A percentile compares a stretch with the other conserved stretches of the same genome.
Conservation (phyloP, 2,329 filamentous ascomycete genomes). For the Fusarium sp. region DNA sequence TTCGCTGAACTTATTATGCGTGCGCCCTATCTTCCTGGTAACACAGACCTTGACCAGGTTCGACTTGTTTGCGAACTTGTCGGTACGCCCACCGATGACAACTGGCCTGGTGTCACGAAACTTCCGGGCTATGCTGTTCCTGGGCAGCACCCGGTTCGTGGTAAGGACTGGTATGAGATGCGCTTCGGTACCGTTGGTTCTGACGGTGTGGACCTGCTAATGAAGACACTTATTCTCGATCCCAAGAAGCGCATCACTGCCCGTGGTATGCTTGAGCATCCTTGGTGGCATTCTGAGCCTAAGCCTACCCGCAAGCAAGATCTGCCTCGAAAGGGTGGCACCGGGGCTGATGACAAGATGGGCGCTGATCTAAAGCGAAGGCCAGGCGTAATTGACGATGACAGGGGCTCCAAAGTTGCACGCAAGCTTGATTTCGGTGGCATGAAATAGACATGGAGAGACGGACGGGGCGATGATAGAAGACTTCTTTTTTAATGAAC, state of each 20-base stretch:
- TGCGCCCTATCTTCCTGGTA: slow-evolving; percentile 83
- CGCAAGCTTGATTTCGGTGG: slow-evolving; percentile 81
- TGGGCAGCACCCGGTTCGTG: slow-evolving; percentile 68
- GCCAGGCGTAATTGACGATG: slow-evolving; percentile 73
- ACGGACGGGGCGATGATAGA: not conserved
- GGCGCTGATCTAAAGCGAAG: slow-evolving; percentile 83
- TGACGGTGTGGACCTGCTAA: slow-evolving; percentile 86
- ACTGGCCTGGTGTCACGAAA: slow-evolving; percentile 90
- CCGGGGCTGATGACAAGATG: slow-evolving; percentile 77
- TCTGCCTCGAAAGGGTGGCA: slow-evolving; percentile 79
- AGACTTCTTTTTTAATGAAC: not conserved
- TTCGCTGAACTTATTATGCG: slow-evolving; percentile 91
- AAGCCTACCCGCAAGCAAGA: slow-evolving; percentile 83
- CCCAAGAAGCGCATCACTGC: slow-evolving; percentile 86
- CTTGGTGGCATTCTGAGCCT: slow-evolving; percentile 87
- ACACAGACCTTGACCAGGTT: slow-evolving; percentile 88
- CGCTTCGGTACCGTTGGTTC: slow-evolving; percentile 83
- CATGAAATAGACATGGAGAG: slow-evolving; percentile 38
- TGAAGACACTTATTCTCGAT: slow-evolving; percentile 85
- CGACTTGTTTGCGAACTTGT: slow-evolving; percentile 84
- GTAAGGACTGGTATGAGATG: slow-evolving; percentile 75
- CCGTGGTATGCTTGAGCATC: slow-evolving; percentile 78
- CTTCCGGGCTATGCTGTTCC: slow-evolving; percentile 83
- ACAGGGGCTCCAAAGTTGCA: slow-evolving; percentile 78
- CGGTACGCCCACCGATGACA: slow-evolving; percentile 91